Percentiles rank a stretch among this genome's conserved stretches.
Conservation (phyloP, 345 rosid species). For the Salix suchowensis region DNA sequence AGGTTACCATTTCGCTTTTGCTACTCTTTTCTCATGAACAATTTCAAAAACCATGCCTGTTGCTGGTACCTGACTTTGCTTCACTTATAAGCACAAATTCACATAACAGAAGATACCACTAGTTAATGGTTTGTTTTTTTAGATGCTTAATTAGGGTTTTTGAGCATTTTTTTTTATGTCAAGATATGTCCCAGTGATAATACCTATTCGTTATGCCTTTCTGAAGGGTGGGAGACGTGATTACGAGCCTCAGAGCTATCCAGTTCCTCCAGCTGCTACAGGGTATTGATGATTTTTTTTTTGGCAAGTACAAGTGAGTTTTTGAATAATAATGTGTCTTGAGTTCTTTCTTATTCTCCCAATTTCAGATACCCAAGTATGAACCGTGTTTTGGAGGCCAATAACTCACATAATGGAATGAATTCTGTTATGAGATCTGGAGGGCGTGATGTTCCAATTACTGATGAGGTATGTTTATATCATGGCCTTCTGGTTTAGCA, state of each 20-base stretch:
- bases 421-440: conserved; percentile 24
- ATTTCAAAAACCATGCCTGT: not conserved
- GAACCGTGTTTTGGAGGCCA: not conserved
- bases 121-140: not conserved
- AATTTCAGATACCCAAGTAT: conserved; percentile 27
- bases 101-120: not conserved
- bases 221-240: conserved; percentile 44
- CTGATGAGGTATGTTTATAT: conserved; percentile 37
- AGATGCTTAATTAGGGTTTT: not conserved
- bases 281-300: conserved; percentile 22
- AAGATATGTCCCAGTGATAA: not conserved
- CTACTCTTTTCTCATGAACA: too few species aligned
- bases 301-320: not conserved
- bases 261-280: conserved; percentile 33
- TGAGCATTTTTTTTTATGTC: not conserved
- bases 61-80: too few species aligned
- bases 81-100: too few species aligned
- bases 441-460: conserved; percentile 19
- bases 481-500: not conserved
- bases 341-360: not conserved
- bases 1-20: not conserved
- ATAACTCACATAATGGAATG: conserved; percentile 25
- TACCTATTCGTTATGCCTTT: conserved; percentile 13
- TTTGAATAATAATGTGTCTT: not conserved
- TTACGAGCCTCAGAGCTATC: conserved; percentile 38